Evolutionary conservation across 1,284 basidiomycete genomes (phyloP), one percentile per base, ranked within the genome.

Genomic region (Phellopilus nigrolimitatus): DNA sequence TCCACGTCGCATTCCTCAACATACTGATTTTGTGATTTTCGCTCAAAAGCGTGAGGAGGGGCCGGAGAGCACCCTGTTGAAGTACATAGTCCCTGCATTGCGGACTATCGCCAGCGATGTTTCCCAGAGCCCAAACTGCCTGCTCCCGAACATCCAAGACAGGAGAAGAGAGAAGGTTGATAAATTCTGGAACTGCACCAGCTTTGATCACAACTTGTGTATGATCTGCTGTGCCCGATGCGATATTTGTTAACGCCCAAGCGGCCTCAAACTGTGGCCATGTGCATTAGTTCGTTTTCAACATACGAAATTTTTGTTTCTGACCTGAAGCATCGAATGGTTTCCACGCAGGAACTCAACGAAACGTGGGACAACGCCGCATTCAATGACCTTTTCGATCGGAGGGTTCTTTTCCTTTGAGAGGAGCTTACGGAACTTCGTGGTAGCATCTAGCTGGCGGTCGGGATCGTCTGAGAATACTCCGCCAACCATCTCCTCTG

Each of bases 381-480:
- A 97, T 63, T 94, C 91, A 68, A 99, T 99, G 61, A 99, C 97
- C 65, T 87, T 86, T 70, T 99, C 97, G 68, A 99, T 99, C n/a
- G 95, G 95, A 33, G 95, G 95, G 69, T 98, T 99, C 78, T 95
- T 95, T 76, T 99, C 95, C 77, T 99, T 99, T 61, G 95, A 98
- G 55, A 99, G 82, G 41, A 97, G 78, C 68, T 99, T 99, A 66
- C 97, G 85, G 80, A 99, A 99, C 74, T 93, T 97, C 63, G 85
- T 89, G 22, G 95, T 98, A 61, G 94, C 88, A 68, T 97, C 94
- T 56, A 97, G 78, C 71, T 98, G 95, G 61, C 83, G 84, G 58
- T 98, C 92, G 40, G 85, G 75, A 67, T 95, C 87, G 58, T 94
- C 88, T 49, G 91, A 94, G 71, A 97, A 95, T 41, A 98, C 93